Conservation (phyloP, 768 basidiomycete species). For the Rubroboletus pulcherrimus region DNA sequence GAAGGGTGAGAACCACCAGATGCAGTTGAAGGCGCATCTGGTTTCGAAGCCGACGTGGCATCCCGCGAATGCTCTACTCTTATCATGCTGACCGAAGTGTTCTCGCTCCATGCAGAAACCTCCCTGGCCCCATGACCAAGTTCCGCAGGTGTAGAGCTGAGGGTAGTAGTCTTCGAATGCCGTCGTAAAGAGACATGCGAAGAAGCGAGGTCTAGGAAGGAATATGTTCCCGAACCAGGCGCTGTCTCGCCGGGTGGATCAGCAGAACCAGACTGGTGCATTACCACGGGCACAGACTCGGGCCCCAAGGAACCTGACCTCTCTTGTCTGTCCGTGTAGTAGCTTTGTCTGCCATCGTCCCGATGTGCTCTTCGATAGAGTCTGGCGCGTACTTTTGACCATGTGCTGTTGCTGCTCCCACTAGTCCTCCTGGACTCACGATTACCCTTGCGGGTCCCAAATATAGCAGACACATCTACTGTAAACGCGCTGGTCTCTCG, state of each 20-base stretch:
- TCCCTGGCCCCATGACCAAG: conserved; percentile 17
- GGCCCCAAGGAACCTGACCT: conserved; percentile 24
- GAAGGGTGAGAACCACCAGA: conserved; percentile 30
- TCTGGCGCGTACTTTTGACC: conserved; percentile 29
- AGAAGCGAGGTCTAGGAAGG: conserved; percentile 31
- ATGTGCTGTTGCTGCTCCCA: conserved; percentile 25
- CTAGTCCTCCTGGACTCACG: conserved; percentile 23
- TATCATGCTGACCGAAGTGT: conserved; percentile 15
- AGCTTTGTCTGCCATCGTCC: conserved; percentile 26
- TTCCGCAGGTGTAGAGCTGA: conserved; percentile 28
- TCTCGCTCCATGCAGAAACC: conserved; percentile 15
- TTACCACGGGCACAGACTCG: conserved; percentile 30
- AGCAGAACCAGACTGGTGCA: conserved; percentile 23
- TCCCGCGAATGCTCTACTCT: conserved; percentile 20
- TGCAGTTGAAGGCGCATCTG: conserved; percentile 32
- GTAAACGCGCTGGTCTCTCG: conserved; percentile 45
- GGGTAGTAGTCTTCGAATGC: conserved; percentile 26
- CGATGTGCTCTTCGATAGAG: conserved; percentile 31
- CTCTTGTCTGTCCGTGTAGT: conserved; percentile 15
- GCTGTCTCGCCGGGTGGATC: conserved; percentile 19
- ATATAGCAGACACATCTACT: conserved; percentile 37
- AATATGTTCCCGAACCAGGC: conserved; percentile 31
- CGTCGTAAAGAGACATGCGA: conserved; percentile 23
- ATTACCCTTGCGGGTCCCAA: conserved; percentile 15
- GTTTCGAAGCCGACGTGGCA: conserved; percentile 15